These are phyloP conservation scores for Aspergillus incahuasiensis DNA, from an alignment of 495 filamentous ascomycete species.

Conservation along the genomic window DNA sequence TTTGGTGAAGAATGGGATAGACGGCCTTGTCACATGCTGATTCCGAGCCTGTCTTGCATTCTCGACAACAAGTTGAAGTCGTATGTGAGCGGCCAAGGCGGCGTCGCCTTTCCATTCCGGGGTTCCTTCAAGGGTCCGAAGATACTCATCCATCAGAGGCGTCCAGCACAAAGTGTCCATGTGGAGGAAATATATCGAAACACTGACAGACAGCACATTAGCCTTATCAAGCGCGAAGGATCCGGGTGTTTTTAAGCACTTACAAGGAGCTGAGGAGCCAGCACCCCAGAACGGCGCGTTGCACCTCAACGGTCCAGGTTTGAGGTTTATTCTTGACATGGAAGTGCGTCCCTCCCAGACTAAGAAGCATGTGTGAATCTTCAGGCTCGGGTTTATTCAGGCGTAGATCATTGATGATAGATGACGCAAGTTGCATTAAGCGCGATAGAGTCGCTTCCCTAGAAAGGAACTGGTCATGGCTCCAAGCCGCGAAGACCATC, in stretches of 20 bases:
- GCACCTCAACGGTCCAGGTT: conserved; percentile 33
- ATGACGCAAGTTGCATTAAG: conserved; percentile 42
- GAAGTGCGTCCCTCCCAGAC: too few relatives aligned
- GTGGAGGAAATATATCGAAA: conserved; percentile 28
- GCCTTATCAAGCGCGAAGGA: too few relatives aligned
- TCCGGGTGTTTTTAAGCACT: background rate
- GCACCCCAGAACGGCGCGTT: conserved; percentile 42
- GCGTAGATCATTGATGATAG: conserved; percentile 45
- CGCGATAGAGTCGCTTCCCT: conserved; percentile 26
- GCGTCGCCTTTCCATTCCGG: conserved; percentile 17
- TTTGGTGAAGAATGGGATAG: background rate
- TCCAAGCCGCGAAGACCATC: conserved; percentile 36
- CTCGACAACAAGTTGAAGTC: conserved; percentile 10
- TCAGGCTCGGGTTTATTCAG: conserved; percentile 40
- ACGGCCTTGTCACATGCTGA: background rate
- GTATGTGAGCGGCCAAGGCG: conserved; percentile 14
- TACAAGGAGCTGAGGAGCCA: conserved; percentile 32
- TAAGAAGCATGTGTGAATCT: conserved; percentile 20
- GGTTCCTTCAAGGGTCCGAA: conserved; percentile 16
- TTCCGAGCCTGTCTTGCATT: background rate
- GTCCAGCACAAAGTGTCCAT: conserved; percentile 34
- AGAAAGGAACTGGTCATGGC: conserved; percentile 18
- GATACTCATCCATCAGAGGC: conserved; percentile 33
- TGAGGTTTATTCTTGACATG: conserved; percentile 5
- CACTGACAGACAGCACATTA: conserved; percentile 4